Conservation (phyloP, 805 yeast genomes). For the Yarrowia osloensis region DNA sequence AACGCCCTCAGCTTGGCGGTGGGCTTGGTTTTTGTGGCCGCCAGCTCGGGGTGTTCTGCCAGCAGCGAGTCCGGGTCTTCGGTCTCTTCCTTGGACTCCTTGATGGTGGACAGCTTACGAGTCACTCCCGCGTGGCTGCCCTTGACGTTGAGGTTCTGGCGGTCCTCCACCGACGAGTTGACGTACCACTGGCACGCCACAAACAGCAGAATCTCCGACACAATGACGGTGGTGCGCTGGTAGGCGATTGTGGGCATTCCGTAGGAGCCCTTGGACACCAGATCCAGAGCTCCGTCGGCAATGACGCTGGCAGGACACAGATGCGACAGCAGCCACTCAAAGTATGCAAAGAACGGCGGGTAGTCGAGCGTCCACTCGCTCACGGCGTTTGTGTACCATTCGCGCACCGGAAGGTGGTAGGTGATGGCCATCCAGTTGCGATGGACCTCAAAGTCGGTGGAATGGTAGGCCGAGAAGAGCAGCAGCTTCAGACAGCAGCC, state of each 20-base stretch:
- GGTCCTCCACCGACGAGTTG: constrained; percentile 42
- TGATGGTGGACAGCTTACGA: constrained; percentile 16
- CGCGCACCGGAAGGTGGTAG: constrained; percentile 62
- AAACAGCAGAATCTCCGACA: constrained; percentile 72
- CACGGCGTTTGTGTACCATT: constrained; percentile 84
- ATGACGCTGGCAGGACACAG: constrained; percentile 65
- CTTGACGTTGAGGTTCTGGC: constrained; percentile 35
- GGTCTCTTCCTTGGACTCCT: constrained; percentile 35
- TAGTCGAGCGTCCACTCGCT: constrained; percentile 94
- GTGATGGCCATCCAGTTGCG: constrained; percentile 97
- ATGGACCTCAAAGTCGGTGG: constrained; percentile 97
- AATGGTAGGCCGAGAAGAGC: constrained; percentile 77
- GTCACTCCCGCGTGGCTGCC: constrained; percentile 8
- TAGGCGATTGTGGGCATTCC: constrained; percentile 79
- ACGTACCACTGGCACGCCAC: constrained; percentile 71
- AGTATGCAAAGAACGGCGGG: constrained; percentile 97
- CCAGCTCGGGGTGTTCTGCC: neutral
- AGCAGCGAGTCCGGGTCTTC: neutral
- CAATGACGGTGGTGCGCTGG: constrained; percentile 79
- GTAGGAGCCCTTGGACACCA: constrained; percentile 64
- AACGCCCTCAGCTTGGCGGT: constrained; percentile 53
- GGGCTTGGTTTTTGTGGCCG: neutral
- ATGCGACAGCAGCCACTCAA: constrained; percentile 77
- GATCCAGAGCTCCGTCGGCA: constrained; percentile 75
- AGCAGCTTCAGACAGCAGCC: constrained; percentile 60